A percentile compares a stretch with the other conserved stretches of the same genome.
Evolutionary conservation across 495 filamentous ascomycete genomes (phyloP).

Genomic region (Bombardia bombarda): DNA sequence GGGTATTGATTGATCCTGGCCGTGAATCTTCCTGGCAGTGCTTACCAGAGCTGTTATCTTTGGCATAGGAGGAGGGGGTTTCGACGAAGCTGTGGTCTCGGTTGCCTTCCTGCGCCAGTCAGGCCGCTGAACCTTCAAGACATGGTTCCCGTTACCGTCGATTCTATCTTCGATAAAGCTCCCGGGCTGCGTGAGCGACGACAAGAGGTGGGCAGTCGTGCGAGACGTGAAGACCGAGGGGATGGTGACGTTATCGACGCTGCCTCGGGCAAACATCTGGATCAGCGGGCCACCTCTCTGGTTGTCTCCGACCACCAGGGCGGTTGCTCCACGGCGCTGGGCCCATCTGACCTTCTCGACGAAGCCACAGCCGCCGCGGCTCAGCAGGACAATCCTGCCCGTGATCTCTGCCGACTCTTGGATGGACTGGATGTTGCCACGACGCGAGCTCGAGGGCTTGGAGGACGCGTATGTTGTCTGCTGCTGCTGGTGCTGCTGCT

Average conservation of each 20-base stretch:
- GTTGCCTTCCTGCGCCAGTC: slow-evolving; percentile 34
- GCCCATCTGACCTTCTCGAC: slow-evolving; percentile 96
- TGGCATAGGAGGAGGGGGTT: slow-evolving; percentile 9
- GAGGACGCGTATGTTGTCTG: too few species aligned
- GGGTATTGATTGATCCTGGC: slow-evolving; percentile 6
- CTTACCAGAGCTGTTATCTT: slow-evolving; percentile 1
- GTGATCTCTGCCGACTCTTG: slow-evolving; percentile 92
- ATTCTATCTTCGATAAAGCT: slow-evolving; percentile 47
- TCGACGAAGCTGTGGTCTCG: slow-evolving; percentile 22
- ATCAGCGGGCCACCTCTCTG: slow-evolving; percentile 78
- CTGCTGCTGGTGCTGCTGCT: too few species aligned
- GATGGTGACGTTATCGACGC: slow-evolving; percentile 91
- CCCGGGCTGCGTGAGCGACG: slow-evolving; percentile 73
- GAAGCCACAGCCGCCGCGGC: slow-evolving; percentile 91
- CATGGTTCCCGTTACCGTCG: slow-evolving; percentile 44
- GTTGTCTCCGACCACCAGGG: slow-evolving; percentile 91
- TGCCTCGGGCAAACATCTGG: slow-evolving; percentile 93
- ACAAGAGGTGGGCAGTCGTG: slow-evolving; percentile 89
- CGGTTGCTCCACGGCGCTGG: slow-evolving; percentile 79
- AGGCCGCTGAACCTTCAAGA: slow-evolving; percentile 39
- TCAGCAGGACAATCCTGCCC: slow-evolving; percentile 84
- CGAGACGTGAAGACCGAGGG: slow-evolving; percentile 91
- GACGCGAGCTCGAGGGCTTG: slow-evolving; percentile 42
- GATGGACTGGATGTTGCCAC: slow-evolving; percentile 91
- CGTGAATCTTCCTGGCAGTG: slow-evolving; percentile 2